phyloP scores from a whole-genome alignment of 2,329 filamentous ascomycete genomes.

The Hypoxylon sp. region DNA sequence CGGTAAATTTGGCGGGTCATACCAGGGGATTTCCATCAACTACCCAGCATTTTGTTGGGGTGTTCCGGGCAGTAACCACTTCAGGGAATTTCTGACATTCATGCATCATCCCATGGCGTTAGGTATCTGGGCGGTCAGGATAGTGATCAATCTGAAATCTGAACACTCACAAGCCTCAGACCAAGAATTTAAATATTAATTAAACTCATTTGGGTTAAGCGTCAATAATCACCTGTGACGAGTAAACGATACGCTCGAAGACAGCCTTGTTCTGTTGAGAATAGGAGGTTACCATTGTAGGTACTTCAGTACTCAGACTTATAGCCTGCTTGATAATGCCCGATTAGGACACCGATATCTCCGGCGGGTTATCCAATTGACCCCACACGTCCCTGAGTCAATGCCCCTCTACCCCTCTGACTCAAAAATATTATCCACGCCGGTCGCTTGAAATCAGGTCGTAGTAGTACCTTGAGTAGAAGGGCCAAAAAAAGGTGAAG shows the following conservation, averaged over 20 bases:
- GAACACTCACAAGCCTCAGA: constrained; percentile 6
- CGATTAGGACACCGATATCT: constrained; percentile 38
- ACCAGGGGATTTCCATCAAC: constrained; percentile 11
- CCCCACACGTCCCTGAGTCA: constrained; percentile 37
- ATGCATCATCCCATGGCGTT: constrained; percentile 40
- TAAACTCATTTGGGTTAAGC: neutral
- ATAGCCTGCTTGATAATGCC: neutral
- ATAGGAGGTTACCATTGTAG: neutral
- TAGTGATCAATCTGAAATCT: constrained; percentile 16
- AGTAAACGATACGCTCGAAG: neutral
- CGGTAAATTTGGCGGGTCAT: constrained; percentile 36
- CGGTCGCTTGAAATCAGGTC: constrained; percentile 26
- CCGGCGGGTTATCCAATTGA: constrained; percentile 28
- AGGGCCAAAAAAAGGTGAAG: constrained; percentile 7
- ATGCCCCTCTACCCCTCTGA: constrained; percentile 45
- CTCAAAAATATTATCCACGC: constrained; percentile 36
- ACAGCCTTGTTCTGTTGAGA: too few relatives aligned
- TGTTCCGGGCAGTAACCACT: constrained; percentile 31
- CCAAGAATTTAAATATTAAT: constrained; percentile 19
- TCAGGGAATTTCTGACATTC: constrained; percentile 31
- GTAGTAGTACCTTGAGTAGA: constrained; percentile 5
- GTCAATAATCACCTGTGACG: neutral
- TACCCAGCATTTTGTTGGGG: constrained; percentile 37
- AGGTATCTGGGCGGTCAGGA: constrained; percentile 19
- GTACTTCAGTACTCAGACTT: neutral